Evolutionary conservation across 441 rosid species (phyloP).

Genomic region (Gossypium schwendimanii): DNA sequence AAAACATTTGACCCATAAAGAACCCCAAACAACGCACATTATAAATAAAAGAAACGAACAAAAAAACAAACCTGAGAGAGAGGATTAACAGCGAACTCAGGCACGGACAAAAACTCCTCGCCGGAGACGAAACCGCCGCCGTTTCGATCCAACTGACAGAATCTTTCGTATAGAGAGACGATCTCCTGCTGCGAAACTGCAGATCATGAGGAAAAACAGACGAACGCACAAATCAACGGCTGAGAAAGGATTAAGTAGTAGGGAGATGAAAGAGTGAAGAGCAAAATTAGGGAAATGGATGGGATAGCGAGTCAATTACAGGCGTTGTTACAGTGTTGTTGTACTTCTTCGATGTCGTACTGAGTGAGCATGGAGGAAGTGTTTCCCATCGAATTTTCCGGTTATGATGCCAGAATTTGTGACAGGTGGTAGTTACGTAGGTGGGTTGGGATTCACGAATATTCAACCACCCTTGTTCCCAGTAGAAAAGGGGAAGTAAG

Average conservation of each 20-base stretch:
- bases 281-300: neutral
- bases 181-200: constrained; percentile 51
- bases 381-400: constrained; percentile 28
- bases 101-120: constrained; percentile 42
- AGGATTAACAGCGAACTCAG: constrained; percentile 45
- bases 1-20: neutral
- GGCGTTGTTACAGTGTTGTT: constrained; percentile 33
- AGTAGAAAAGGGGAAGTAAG: neutral
- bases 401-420: neutral
- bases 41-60: neutral
- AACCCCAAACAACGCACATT: neutral
- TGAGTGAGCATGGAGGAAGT: constrained; percentile 44
- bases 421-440: neutral
- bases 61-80: constrained; percentile 31
- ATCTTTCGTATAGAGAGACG: constrained; percentile 38
- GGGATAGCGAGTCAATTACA: constrained; percentile 15
- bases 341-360: constrained; percentile 49
- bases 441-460: neutral
- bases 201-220: neutral
- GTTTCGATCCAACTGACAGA: constrained; percentile 46
- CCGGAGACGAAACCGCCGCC: constrained; percentile 35
- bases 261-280: too few relatives aligned
- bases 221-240: constrained; percentile 4
- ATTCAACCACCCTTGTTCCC: neutral
- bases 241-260: neutral